phyloP scores from a whole-genome alignment of 192 early-diverging fungal genomes.

The Oehlia diaphana region DNA sequence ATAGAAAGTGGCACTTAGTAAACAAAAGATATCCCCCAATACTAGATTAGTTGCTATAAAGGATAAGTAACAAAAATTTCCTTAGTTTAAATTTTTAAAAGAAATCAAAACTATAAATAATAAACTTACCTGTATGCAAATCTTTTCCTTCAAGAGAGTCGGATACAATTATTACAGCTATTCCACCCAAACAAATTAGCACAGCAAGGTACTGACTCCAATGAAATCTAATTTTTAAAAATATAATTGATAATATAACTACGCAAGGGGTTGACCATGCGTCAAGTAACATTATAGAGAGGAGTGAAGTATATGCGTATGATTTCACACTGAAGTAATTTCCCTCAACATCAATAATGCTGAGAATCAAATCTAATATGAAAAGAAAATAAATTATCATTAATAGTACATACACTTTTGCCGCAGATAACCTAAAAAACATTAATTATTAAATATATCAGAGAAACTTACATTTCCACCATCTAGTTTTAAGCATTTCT shows the following conservation, averaged over 20 bases:
- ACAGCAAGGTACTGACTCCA: slow-evolving; percentile 72
- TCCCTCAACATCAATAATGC: slow-evolving; percentile 74
- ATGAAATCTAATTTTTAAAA: slow-evolving; percentile 63
- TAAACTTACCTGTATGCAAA: slow-evolving; percentile 6
- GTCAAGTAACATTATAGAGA: slow-evolving; percentile 78
- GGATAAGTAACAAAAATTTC: background rate
- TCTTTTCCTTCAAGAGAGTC: slow-evolving; percentile 67
- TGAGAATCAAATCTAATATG: slow-evolving; percentile 54
- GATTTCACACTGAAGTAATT: slow-evolving; percentile 83
- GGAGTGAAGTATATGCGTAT: slow-evolving; percentile 70
- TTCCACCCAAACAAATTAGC: slow-evolving; percentile 64
- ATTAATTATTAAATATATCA: background rate
- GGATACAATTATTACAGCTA: slow-evolving; percentile 65
- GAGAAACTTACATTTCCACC: slow-evolving; percentile 44
- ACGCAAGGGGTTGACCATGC: slow-evolving; percentile 76
- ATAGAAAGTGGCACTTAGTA: slow-evolving; percentile 74
- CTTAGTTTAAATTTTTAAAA: background rate
- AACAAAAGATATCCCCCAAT: slow-evolving; percentile 72
- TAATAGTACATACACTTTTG: background rate
- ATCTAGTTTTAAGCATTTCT: slow-evolving; percentile 41
- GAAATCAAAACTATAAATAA: too few relatives aligned
- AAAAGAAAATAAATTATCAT: slow-evolving; percentile 19
- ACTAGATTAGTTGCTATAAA: slow-evolving; percentile 47
- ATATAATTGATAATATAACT: slow-evolving; percentile 66
- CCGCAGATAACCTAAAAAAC: too few relatives aligned